Percentiles rank a stretch among this genome's conserved stretches.
These are phyloP conservation scores for Arxiozyma bovina DNA, from an alignment of 1,139 yeast species.

Conservation along the genomic window DNA sequence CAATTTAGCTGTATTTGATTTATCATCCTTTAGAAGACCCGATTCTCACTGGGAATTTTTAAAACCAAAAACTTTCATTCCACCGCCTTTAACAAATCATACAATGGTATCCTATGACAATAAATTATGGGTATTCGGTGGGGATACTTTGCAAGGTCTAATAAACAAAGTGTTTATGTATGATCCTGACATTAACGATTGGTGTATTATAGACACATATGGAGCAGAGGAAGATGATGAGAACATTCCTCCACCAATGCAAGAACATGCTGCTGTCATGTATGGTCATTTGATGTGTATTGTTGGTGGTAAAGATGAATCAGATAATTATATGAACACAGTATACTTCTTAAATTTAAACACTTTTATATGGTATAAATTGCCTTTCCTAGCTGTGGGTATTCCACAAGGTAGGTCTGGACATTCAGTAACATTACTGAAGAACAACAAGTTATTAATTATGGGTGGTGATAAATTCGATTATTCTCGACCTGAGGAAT, in stretches of 20 bases:
- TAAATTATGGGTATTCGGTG: constrained; percentile 87
- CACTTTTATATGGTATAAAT: constrained; percentile 63
- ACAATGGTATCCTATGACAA: constrained; percentile 75
- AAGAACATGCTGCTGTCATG: constrained; percentile 82
- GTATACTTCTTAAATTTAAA: constrained; percentile 71
- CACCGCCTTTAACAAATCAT: constrained; percentile 92
- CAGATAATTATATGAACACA: constrained; percentile 61
- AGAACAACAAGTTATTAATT: constrained; percentile 57
- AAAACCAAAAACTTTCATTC: constrained; percentile 44
- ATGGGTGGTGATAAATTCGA: constrained; percentile 90
- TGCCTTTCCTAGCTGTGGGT: constrained; percentile 42
- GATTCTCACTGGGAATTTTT: constrained; percentile 78
- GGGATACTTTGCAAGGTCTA: constrained; percentile 69
- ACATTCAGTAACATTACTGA: constrained; percentile 74
- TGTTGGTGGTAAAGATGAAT: constrained; percentile 81
- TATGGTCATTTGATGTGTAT: constrained; percentile 75
- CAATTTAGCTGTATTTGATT: constrained; percentile 79
- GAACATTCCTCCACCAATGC: constrained; percentile 66
- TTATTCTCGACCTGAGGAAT: constrained; percentile 41
- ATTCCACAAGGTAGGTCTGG: constrained; percentile 85
- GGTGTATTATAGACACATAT: constrained; percentile 43
- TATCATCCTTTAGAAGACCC: constrained; percentile 78
- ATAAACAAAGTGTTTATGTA: constrained; percentile 75
- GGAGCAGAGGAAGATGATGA: constrained; percentile 37
- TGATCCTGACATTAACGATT: constrained; percentile 58